Base-by-base conservation (phyloP, 2,329 filamentous ascomycete species). In the Fusarium guadeloupense region DNA sequence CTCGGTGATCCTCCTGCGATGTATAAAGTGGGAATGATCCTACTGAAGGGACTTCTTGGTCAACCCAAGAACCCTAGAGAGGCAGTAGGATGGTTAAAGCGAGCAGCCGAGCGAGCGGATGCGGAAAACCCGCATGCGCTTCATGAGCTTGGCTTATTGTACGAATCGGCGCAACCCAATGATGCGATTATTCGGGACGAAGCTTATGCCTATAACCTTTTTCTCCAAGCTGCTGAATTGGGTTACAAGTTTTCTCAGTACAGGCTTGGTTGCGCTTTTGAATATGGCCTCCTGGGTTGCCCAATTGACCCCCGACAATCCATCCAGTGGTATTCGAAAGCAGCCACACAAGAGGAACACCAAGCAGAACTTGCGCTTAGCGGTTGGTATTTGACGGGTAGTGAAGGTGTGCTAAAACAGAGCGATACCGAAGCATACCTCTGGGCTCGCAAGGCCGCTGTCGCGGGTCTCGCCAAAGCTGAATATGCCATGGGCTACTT, bases 401-500 rank as follows among this genome's bases (percentile, higher is more conserved):
- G 87, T 30, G 91, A 96, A 49, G 91, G 91, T 1, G 91, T 98
- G 9, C 78, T 99, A 47, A 87, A 91, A 69, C 94, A 97, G 75
- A 96, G 89, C 72, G 95, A 99, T 69, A 96, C 92, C 0, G 95
- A 99, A 75, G 95, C 95, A 1, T 99, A 97, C 74, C 84, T 99
- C 3, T 99, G 95, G 95, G 94, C 95, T 10, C 84, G 94, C 19
- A 98, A 97, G 77, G 94, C 95, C 3, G 95, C 95, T 1, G 86
- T 89, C 62, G 90, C 92, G 4, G 93, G 94, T 4, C 78, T 97
- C 31, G 88, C 92, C 8, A 99, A 98, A 80, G 95, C 95, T 0
- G 91, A 98, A 78, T 98, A 97, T 77, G 95, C 94, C 0, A 97
- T 99, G 75, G 95, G 95, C 0, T 97, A 98, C 77, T 97, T 96